Evolutionary conservation across 768 basidiomycete genomes (phyloP).

Genomic region (Lentinula lateritia): DNA sequence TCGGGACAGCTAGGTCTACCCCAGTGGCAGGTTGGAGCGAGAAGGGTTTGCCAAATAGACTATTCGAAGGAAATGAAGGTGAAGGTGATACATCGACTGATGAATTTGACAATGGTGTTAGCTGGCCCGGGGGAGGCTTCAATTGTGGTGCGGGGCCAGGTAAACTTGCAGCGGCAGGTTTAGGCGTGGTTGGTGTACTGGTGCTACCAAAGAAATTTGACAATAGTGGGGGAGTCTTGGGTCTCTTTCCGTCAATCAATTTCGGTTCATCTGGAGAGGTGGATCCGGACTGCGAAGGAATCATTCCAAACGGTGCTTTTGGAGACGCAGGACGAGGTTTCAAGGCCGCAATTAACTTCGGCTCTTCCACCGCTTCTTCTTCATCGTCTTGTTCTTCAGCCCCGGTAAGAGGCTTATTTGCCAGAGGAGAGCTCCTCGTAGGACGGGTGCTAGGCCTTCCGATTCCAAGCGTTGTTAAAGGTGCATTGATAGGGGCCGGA

Average conservation of each 20-base stretch:
- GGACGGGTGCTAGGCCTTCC: conserved; percentile 64
- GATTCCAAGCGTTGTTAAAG: conserved; percentile 39
- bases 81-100: not conserved
- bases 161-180: conserved; percentile 4
- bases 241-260: conserved; percentile 2
- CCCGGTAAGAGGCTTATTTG: conserved; percentile 35
- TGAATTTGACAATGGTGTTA: not conserved
- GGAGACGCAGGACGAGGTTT: conserved; percentile 32
- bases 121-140: conserved; percentile 5
- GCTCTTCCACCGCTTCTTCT: conserved; percentile 13
- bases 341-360: conserved; percentile 13
- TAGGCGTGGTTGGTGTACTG: conserved; percentile 5
- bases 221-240: conserved; percentile 8
- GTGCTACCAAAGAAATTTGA: not conserved
- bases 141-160: conserved; percentile 2
- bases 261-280: conserved; percentile 9
- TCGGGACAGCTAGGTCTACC: not conserved
- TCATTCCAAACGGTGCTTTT: not conserved
- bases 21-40: not conserved
- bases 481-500: conserved; percentile 10
- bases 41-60: conserved; percentile 3
- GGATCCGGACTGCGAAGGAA: not conserved
- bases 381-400: conserved; percentile 34
- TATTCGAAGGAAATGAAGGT: not conserved
- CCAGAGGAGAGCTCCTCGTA: conserved; percentile 71